A percentile compares a stretch with the other conserved stretches of the same genome.
phyloP scores from a whole-genome alignment of 495 filamentous ascomycete genomes.

The Daldinia concentrica region DNA sequence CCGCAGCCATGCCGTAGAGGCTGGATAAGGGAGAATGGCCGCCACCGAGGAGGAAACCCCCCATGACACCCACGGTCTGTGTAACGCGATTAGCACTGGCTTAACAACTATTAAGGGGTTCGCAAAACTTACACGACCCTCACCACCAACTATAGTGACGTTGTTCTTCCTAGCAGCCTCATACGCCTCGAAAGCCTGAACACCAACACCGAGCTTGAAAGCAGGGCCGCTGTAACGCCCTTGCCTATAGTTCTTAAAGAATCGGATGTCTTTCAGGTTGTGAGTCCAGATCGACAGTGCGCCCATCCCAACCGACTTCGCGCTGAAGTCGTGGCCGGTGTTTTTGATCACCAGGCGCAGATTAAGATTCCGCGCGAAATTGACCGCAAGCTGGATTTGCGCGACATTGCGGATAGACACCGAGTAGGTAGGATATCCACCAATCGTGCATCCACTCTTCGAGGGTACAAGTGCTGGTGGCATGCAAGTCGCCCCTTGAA shows the following conservation, averaged over 20 bases:
- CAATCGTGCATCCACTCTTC: slow-evolving; percentile 58
- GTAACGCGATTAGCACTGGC: not conserved
- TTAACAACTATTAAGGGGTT: not conserved
- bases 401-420: slow-evolving; percentile 62
- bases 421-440: slow-evolving; percentile 64
- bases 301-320: slow-evolving; percentile 60
- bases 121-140: slow-evolving; percentile 49
- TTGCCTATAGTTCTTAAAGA: slow-evolving; percentile 52
- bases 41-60: slow-evolving; percentile 64
- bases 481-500: slow-evolving; percentile 53
- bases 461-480: slow-evolving; percentile 51
- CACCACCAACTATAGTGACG: slow-evolving; percentile 59
- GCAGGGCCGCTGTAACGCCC: slow-evolving; percentile 55
- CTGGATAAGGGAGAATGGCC: slow-evolving; percentile 59
- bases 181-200: slow-evolving; percentile 58
- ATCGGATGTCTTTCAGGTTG: slow-evolving; percentile 55
- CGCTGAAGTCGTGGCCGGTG: slow-evolving; percentile 63
- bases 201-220: slow-evolving; percentile 59
- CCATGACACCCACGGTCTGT: slow-evolving; percentile 60
- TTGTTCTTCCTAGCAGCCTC: slow-evolving; percentile 50
- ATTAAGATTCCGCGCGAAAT: slow-evolving; percentile 68
- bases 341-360: slow-evolving; percentile 70
- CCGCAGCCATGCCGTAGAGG: slow-evolving; percentile 60
- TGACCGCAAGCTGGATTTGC: slow-evolving; percentile 69
- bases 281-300: slow-evolving; percentile 62